A percentile compares a stretch with the other conserved stretches of the same genome.
Evolutionary conservation across 2,329 filamentous ascomycete genomes (phyloP).

Genomic region (Talaromyces rugulosus): DNA sequence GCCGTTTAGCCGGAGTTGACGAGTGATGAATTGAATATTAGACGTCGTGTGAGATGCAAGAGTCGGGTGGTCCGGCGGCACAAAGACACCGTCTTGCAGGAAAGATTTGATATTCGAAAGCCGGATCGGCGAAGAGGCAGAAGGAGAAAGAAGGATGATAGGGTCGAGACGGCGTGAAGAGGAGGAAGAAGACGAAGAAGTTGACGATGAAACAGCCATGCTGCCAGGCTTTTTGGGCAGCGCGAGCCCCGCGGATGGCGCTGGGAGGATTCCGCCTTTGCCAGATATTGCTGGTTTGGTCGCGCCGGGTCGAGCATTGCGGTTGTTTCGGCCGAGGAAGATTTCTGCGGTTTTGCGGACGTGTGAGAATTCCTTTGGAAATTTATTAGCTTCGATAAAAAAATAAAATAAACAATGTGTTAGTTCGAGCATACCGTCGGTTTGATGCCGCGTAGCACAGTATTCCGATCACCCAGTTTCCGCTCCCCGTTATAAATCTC

Average conservation of each 20-base stretch:
- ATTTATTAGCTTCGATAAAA: neutral
- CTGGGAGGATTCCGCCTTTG: conserved; percentile 28
- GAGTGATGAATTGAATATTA: conserved; percentile 82
- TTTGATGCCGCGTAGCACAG: conserved; percentile 78
- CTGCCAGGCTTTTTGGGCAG: conserved; percentile 37
- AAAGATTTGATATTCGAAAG: conserved; percentile 80
- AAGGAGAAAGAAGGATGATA: conserved; percentile 95
- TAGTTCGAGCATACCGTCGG: conserved; percentile 61
- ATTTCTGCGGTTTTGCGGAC: conserved; percentile 79
- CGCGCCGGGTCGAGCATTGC: conserved; percentile 31
- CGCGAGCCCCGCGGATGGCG: conserved; percentile 35
- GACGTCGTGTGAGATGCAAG: conserved; percentile 60
- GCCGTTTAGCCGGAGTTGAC: conserved; percentile 32
- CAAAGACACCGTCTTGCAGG: conserved; percentile 16
- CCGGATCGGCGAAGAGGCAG: conserved; percentile 87
- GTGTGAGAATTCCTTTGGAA: conserved; percentile 78
- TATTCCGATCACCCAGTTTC: conserved; percentile 89
- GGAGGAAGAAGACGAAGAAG: conserved; percentile 33
- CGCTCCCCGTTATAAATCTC: conserved; percentile 91
- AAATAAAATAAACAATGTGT: neutral
- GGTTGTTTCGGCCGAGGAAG: conserved; percentile 61
- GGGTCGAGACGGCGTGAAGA: conserved; percentile 60
- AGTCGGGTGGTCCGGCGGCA: conserved; percentile 31
- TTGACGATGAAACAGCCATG: neutral
- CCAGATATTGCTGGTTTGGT: conserved; percentile 24